phyloP scores from a whole-genome alignment of 1,139 yeast species.

The Pichia sp. region DNA sequence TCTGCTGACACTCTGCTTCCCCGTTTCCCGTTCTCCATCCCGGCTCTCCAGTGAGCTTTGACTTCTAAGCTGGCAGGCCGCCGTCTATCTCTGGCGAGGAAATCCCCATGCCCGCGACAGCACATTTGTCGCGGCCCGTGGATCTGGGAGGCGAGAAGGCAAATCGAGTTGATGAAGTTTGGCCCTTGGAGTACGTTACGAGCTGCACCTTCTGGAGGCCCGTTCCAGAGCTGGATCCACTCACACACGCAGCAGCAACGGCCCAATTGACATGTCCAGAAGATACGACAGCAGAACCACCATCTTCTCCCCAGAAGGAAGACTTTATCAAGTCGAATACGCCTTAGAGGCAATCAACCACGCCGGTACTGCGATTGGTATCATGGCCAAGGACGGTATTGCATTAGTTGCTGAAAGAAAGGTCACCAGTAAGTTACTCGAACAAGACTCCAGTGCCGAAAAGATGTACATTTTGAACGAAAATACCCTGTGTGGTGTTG shows the following conservation, averaged over 20 bases:
- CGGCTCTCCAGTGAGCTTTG: too few species aligned
- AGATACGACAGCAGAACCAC: conserved; percentile 98
- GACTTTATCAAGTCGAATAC: conserved; percentile 95
- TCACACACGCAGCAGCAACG: too few species aligned
- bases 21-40: too few species aligned
- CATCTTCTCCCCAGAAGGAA: conserved; percentile 97
- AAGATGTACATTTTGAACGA: conserved; percentile 84
- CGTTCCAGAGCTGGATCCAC: too few species aligned
- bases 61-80: too few species aligned
- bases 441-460: conserved; percentile 92
- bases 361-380: conserved; percentile 98
- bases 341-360: conserved; percentile 97
- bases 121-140: too few species aligned
- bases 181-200: too few species aligned
- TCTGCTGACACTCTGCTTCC: background rate
- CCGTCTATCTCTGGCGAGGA: too few species aligned
- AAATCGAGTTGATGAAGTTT: too few species aligned
- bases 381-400: conserved; percentile 88
- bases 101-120: too few species aligned
- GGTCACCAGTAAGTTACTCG: conserved; percentile 86
- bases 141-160: too few species aligned
- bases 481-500: conserved; percentile 75
- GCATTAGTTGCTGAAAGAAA: conserved; percentile 97
- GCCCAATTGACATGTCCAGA: conserved; percentile 49
- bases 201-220: too few species aligned